Evolutionary conservation across 1,284 basidiomycete species (phyloP), one percentile per base, ranked within the genome.

Genomic region (Xerocomus nothofagi): DNA sequence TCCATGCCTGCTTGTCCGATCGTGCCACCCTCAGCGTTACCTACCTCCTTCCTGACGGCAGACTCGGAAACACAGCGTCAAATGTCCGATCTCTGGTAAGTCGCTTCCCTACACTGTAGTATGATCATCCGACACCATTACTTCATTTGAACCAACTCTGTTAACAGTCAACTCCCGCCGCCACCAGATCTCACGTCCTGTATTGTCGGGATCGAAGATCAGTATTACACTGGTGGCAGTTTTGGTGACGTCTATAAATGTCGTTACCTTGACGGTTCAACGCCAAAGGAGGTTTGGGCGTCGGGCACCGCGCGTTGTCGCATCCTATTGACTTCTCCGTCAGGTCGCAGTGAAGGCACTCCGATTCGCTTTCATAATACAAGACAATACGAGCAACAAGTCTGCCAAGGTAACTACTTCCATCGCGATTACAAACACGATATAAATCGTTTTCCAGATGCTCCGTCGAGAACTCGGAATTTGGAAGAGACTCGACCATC

Each of bases 261-360:
- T 32, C 8, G 24, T 9, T 57, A 32, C 20, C 15, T 1, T 18
- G 9, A 3, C 2, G 21, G 17, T n/a, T 34, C 18, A 10, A 23
- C 6, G 0, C 5, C 3, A 23, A 46, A 36, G 5, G 48, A 58
- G 55, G 58, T 58, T 37, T 9, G 40, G 5, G 1, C 8, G 6
- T 26, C 8, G 24, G 1, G 24, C 10, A 26, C 24, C 1, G 8
- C 24, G 8, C 24, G 10, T 26, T 2, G 8, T 26, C 10, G 7
- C 8, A 9, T 6, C 24, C 9, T 21, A n/a, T 23, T 43, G 1
- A 32, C 12, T 8, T 20, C 8, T 18, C 26, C 3, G 9, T 21
- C 32, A 63, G 61, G 60, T 60, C 14, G 58, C 58, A 4, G 58
- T 60, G 4, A 60, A 60, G 34, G 21, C 46, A 0, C 36, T 61